A percentile compares a stretch with the other conserved stretches of the same genome.
Evolutionary conservation across 2,329 filamentous ascomycete species (phyloP).

Genomic region (Aspergillus sp.): DNA sequence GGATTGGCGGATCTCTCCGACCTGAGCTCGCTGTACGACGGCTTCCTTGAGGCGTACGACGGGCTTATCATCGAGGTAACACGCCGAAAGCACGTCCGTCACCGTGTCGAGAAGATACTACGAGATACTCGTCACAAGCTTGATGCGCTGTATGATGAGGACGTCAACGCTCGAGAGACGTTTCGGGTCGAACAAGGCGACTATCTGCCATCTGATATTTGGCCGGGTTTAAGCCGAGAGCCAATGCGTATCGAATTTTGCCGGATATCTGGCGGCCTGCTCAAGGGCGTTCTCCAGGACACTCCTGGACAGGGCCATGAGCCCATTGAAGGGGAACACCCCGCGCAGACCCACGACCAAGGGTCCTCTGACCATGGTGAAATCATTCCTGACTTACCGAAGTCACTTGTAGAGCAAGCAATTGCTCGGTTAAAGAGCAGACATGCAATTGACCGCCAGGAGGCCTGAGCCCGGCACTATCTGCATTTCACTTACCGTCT

Average conservation of each 20-base stretch:
- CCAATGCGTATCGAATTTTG: slow-evolving; percentile 54
- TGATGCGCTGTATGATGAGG: slow-evolving; percentile 73
- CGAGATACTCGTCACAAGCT: slow-evolving; percentile 77
- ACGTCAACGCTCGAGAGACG: slow-evolving; percentile 72
- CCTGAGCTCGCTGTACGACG: slow-evolving; percentile 81
- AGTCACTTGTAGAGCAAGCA: slow-evolving; percentile 48
- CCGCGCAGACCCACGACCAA: slow-evolving; percentile 17
- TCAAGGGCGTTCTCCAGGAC: slow-evolving; percentile 30
- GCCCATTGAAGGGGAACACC: slow-evolving; percentile 11
- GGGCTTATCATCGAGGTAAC: slow-evolving; percentile 82
- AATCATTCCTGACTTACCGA: slow-evolving; percentile 49
- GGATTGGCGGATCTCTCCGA: slow-evolving; percentile 77
- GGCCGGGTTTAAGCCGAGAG: slow-evolving; percentile 71
- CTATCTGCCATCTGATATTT: slow-evolving; percentile 84
- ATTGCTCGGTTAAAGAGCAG: slow-evolving; percentile 43
- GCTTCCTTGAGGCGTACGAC: slow-evolving; percentile 83
- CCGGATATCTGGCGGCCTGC: slow-evolving; percentile 40
- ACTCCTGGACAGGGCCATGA: slow-evolving; percentile 9
- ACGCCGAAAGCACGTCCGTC: slow-evolving; percentile 72
- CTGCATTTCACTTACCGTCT: background rate
- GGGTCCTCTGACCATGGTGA: slow-evolving; percentile 32
- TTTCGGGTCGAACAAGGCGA: slow-evolving; percentile 85
- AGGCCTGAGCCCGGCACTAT: background rate
- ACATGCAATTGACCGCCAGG: slow-evolving; percentile 19
- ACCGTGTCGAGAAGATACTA: slow-evolving; percentile 74